Base-by-base conservation (phyloP, 1,139 yeast genomes). In the Hyphopichia wangnamkhiaoensis region DNA sequence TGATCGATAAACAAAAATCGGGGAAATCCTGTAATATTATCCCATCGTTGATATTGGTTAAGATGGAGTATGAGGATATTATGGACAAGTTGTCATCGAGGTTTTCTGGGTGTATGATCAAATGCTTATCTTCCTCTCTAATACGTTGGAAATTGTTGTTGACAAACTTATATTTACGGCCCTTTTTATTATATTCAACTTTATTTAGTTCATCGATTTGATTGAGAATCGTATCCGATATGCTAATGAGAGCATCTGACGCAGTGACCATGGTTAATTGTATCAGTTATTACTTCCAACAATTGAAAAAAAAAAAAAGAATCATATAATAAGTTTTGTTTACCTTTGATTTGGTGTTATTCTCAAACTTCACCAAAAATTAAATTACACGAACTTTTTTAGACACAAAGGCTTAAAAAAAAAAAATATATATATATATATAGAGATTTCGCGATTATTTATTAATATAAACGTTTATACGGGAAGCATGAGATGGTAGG, bases 81-180 rank as follows among this genome's bases (percentile, higher is more conserved):
- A 69, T 59, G 2, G 80, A 65, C 19, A 66, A 50, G 34, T 68
- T 63, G 41, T 58, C 55, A n/a, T 57, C 58, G 7, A 57, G 45
- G 31, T 67, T 59, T 24, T 65, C 68, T 0, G 71, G 67, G 35
- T 63, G 57, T 18, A 77, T 64, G n/a, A 76, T 60, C 31, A 78
- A 57, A 48, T 74, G 78, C 52, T 76, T 78, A 43, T 74, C 74
- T 49, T 74, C 79, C 41, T 73, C 79, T 35, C 75, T 63, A 15
- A 78, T 62, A 41, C 82, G 54, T 43, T 74, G 76, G 48, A 77
- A 77, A 29, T 63, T 61, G 42, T 76, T 75, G 48, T 73, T 68
- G 37, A 76, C 74, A 40, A 74, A 70, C 35, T 74, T 69, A 53
- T 76, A 78, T 50, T 73, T 74, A 37, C 80, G 59, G 13, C 82